These are phyloP conservation scores for Cucurbitaria berberidis DNA, from an alignment of 2,329 filamentous ascomycete genomes.

Conservation along the genomic window DNA sequence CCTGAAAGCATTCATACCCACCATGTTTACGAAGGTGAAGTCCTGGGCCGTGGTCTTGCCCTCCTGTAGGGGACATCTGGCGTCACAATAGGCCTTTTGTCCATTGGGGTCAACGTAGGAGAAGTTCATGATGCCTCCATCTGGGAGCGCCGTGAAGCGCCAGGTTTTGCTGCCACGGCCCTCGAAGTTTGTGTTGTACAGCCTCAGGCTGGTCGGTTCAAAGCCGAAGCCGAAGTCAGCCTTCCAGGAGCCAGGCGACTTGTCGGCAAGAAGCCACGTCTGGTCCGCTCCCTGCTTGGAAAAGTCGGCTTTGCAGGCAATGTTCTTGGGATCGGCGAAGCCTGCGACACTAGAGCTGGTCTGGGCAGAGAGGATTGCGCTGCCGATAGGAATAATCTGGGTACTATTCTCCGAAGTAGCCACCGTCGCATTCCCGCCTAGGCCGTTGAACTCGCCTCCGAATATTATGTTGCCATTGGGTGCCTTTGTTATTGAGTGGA, in stretches of 20 bases:
- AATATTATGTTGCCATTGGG: constrained; percentile 87
- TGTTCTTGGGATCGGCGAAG: constrained; percentile 77
- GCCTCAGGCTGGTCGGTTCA: constrained; percentile 80
- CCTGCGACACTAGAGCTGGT: constrained; percentile 67
- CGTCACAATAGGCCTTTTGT: constrained; percentile 74
- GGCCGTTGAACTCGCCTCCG: constrained; percentile 84
- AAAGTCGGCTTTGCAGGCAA: constrained; percentile 77
- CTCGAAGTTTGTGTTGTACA: constrained; percentile 86
- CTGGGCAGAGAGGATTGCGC: constrained; percentile 73
- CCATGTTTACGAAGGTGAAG: constrained; percentile 88
- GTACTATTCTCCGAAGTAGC: constrained; percentile 70
- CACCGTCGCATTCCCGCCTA: constrained; percentile 81
- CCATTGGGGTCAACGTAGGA: constrained; percentile 83
- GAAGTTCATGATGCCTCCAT: constrained; percentile 94
- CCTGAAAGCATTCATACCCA: constrained; percentile 87
- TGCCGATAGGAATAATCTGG: constrained; percentile 83
- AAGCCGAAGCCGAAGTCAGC: constrained; percentile 85
- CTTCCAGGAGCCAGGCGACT: constrained; percentile 79
- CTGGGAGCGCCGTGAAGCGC: constrained; percentile 82
- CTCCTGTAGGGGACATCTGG: constrained; percentile 79
- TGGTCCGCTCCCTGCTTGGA: constrained; percentile 69
- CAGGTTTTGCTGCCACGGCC: constrained; percentile 88
- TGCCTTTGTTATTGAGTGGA: constrained; percentile 81
- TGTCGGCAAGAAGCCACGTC: constrained; percentile 82
- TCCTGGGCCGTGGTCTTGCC: constrained; percentile 78